These are phyloP conservation scores for Solanum chacoense DNA, from an alignment of 305 asterid species.

Conservation along the genomic window DNA sequence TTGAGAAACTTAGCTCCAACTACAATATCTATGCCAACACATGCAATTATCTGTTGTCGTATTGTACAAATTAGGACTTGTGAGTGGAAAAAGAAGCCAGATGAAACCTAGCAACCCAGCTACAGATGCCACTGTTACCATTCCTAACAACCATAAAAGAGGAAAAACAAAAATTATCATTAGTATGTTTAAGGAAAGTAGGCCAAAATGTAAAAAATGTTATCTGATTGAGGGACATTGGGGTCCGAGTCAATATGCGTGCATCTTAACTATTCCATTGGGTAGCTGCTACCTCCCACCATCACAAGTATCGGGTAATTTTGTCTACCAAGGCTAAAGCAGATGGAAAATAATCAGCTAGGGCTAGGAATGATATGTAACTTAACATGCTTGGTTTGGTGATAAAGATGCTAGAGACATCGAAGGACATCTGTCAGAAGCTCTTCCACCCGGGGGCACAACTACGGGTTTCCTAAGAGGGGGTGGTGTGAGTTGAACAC, in stretches of 20 bases:
- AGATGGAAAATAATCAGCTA: not conserved
- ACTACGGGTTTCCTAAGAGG: not conserved
- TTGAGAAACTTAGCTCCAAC: conserved; percentile 31
- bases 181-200: not conserved
- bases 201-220: not conserved
- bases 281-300: not conserved
- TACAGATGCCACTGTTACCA: conserved; percentile 35
- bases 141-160: conserved; percentile 35
- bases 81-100: conserved; percentile 61
- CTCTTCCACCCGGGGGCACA: not conserved
- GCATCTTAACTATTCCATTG: not conserved
- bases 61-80: conserved; percentile 55
- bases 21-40: conserved; percentile 78
- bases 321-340: not conserved
- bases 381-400: not conserved
- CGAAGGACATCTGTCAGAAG: not conserved
- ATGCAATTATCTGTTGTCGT: conserved; percentile 40
- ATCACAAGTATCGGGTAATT: not conserved
- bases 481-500: not conserved
- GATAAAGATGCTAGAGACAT: not conserved
- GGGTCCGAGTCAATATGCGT: not conserved
- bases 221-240: not conserved
- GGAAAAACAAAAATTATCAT: not conserved
- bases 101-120: conserved; percentile 56
- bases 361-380: not conserved